Evolutionary conservation across 768 basidiomycete genomes (phyloP).

Genomic region (Lyophyllum shimeji): DNA sequence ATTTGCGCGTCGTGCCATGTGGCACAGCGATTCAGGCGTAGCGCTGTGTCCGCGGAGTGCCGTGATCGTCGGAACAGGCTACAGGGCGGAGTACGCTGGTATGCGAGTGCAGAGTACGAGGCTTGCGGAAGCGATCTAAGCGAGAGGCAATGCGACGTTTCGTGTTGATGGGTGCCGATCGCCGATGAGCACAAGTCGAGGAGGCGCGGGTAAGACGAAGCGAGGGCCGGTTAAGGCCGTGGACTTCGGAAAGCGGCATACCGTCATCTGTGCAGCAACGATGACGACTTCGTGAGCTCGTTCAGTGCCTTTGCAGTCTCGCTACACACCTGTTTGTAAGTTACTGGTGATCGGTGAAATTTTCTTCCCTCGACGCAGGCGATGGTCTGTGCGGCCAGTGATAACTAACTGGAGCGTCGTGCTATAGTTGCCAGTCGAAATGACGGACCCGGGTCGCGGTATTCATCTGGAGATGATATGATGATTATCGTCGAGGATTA

Average conservation of each 20-base stretch:
- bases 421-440: neutral
- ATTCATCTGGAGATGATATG: neutral
- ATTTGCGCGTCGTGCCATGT: neutral
- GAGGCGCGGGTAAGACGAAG: neutral
- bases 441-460: neutral
- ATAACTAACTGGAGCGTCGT: neutral
- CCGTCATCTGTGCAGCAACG: neutral
- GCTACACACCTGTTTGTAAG: no score
- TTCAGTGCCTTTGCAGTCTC: neutral
- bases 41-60: neutral
- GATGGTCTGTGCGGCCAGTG: neutral
- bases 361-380: no score
- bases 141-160: neutral
- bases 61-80: neutral
- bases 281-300: neutral
- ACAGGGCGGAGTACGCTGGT: no score
- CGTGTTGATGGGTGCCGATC: neutral
- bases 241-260: neutral
- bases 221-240: neutral
- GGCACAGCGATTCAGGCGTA: neutral
- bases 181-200: neutral
- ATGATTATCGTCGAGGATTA: neutral
- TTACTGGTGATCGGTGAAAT: no score
- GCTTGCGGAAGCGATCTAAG: neutral
- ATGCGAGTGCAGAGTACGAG: neutral